phyloP scores from a whole-genome alignment of 768 basidiomycete species.

The Galerina sulciceps region DNA sequence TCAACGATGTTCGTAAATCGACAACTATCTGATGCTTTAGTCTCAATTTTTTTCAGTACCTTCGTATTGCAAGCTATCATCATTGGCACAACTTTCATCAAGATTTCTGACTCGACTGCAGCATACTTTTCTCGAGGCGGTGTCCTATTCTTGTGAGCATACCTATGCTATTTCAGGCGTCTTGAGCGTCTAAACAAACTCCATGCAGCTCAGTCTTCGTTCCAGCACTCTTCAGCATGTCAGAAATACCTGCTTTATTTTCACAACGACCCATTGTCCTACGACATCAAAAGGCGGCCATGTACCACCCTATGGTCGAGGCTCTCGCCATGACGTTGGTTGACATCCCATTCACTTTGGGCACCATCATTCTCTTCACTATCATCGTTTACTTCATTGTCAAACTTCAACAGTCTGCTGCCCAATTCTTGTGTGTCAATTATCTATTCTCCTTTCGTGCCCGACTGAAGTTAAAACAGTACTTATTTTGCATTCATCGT shows the following conservation, averaged over 20 bases:
- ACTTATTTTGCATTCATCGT: slow-evolving; percentile 64
- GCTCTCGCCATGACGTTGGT: slow-evolving; percentile 62
- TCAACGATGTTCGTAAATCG: slow-evolving; percentile 25
- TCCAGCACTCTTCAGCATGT: slow-evolving; percentile 61
- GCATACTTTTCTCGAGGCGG: slow-evolving; percentile 75
- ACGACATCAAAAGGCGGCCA: slow-evolving; percentile 60
- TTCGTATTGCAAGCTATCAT: slow-evolving; percentile 42
- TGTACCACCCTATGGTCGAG: slow-evolving; percentile 49
- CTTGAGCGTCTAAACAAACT: slow-evolving; percentile 24
- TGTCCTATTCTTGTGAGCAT: slow-evolving; percentile 68
- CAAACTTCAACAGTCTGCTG: slow-evolving; percentile 53
- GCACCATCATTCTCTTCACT: slow-evolving; percentile 47
- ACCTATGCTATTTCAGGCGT: not conserved
- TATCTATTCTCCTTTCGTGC: slow-evolving; percentile 1
- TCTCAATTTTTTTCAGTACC: slow-evolving; percentile 21
- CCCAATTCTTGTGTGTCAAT: slow-evolving; percentile 66
- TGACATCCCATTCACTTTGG: slow-evolving; percentile 60
- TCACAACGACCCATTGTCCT: slow-evolving; percentile 62
- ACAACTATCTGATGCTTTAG: slow-evolving; percentile 26
- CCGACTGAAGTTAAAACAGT: slow-evolving; percentile 33
- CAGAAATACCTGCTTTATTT: slow-evolving; percentile 71
- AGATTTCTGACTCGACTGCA: slow-evolving; percentile 51
- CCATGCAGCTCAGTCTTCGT: slow-evolving; percentile 53
- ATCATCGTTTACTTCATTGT: slow-evolving; percentile 67
- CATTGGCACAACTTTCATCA: slow-evolving; percentile 67